These are phyloP conservation scores for Arthrinium puccinioides DNA, from an alignment of 2,329 filamentous ascomycete genomes.

Conservation along the genomic window DNA sequence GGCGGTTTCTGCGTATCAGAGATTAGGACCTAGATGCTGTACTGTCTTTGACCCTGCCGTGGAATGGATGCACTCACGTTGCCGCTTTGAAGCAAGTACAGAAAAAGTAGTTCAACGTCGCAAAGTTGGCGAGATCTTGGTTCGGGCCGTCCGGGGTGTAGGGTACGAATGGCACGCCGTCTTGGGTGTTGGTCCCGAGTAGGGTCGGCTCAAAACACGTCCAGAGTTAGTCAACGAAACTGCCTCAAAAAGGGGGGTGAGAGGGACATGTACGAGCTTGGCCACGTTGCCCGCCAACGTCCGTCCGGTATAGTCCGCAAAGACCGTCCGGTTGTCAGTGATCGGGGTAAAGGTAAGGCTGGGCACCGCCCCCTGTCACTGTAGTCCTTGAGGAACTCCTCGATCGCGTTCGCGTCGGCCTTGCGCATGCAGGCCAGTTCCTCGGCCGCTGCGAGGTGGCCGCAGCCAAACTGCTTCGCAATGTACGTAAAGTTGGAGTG, in stretches of 20 bases:
- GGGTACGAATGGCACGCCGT: slow-evolving; percentile 14
- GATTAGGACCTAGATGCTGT: slow-evolving; percentile 2
- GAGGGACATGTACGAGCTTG: slow-evolving; percentile 17
- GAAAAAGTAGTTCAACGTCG: slow-evolving; percentile 12
- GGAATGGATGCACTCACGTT: slow-evolving; percentile 10
- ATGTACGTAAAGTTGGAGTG: slow-evolving; percentile 27
- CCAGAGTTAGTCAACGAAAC: too few relatives aligned
- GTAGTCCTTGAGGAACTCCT: slow-evolving; percentile 25
- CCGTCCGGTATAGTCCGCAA: slow-evolving; percentile 21
- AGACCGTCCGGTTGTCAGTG: slow-evolving; percentile 21
- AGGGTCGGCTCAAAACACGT: slow-evolving; percentile 17
- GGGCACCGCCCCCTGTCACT: slow-evolving; percentile 11
- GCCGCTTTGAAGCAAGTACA: slow-evolving; percentile 12
- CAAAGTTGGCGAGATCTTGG: slow-evolving; percentile 5
- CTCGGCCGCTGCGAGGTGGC: slow-evolving; percentile 11
- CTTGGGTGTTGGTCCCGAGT: slow-evolving; percentile 15
- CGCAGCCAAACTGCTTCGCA: slow-evolving; percentile 25
- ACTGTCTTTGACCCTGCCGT: too few relatives aligned
- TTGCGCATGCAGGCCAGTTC: slow-evolving; percentile 29
- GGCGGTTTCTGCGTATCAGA: slow-evolving; percentile 12
- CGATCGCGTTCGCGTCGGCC: slow-evolving; percentile 19
- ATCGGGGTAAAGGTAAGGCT: slow-evolving; percentile 15
- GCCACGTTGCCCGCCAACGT: slow-evolving; percentile 16
- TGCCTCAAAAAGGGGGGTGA: too few relatives aligned
- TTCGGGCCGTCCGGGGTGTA: slow-evolving; percentile 9